Evolutionary conservation across 148 eudicot species (phyloP).

Genomic region (Fagopyrum tataricum): DNA sequence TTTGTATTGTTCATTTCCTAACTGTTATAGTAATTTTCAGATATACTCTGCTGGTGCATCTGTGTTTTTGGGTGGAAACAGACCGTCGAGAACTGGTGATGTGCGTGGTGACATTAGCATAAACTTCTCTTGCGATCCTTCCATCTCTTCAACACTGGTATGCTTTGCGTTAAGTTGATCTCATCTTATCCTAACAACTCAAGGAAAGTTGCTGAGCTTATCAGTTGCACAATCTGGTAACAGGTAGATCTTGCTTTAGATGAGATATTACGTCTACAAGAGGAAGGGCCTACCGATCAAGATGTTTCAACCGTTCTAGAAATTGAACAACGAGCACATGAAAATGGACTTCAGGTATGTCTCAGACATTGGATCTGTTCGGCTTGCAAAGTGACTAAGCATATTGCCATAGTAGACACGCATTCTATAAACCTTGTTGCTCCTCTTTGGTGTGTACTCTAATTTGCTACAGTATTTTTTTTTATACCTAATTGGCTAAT

Average conservation of each 20-base stretch:
- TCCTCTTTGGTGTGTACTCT: background rate
- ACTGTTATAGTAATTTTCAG: conserved; percentile 23
- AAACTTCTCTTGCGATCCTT: conserved; percentile 85
- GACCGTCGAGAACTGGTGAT: conserved; percentile 76
- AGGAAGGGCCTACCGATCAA: conserved; percentile 73
- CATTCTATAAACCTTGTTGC: background rate
- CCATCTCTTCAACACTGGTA: conserved; percentile 63
- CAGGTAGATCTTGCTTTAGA: conserved; percentile 83
- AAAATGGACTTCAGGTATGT: conserved; percentile 79
- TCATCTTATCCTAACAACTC: background rate
- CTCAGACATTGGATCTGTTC: background rate
- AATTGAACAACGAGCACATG: conserved; percentile 88
- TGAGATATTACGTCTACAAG: conserved; percentile 65
- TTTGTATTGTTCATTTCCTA: conserved; percentile 13
- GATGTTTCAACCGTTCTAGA: conserved; percentile 76
- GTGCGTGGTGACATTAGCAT: conserved; percentile 78
- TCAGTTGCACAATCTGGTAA: conserved; percentile 5
- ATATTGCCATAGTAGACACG: too few species aligned
- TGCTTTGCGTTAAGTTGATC: background rate
- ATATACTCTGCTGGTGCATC: conserved; percentile 85
- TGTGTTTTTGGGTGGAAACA: conserved; percentile 89
- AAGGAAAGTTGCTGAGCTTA: background rate
- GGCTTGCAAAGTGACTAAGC: background rate
- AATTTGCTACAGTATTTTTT: background rate
- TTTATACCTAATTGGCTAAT: background rate